These are phyloP conservation scores for Rubia peregrina DNA, from an alignment of 305 asterid species.

Conservation along the genomic window DNA sequence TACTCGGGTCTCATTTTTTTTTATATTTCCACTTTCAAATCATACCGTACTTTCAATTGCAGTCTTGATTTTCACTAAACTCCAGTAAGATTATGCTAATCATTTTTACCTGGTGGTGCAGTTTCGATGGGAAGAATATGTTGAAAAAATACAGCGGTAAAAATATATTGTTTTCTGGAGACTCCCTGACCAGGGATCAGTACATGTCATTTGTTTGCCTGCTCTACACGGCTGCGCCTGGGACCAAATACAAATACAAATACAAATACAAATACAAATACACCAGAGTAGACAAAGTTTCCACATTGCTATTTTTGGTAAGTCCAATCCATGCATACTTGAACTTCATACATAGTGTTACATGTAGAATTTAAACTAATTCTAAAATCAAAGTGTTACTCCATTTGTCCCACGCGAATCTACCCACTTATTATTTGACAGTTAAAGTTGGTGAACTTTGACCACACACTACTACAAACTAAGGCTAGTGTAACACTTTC, in stretches of 20 bases:
- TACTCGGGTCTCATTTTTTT: no score
- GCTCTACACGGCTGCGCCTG: conserved; percentile 14
- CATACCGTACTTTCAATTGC: no score
- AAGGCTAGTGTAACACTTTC: no score
- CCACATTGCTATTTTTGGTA: conserved; percentile 18
- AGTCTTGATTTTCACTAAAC: background rate
- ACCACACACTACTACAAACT: no score
- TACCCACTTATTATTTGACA: no score
- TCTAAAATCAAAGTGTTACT: no score
- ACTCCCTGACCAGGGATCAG: conserved; percentile 20
- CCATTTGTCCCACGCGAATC: no score
- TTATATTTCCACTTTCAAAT: no score
- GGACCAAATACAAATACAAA: no score
- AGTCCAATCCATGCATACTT: background rate
- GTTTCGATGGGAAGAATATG: conserved; percentile 18
- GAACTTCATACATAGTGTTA: no score
- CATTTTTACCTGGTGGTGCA: background rate
- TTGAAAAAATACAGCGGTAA: conserved; percentile 20
- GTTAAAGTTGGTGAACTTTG: no score
- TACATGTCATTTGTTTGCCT: conserved; percentile 19
- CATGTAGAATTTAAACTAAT: no score
- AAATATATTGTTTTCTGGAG: conserved; percentile 21
- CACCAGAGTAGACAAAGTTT: conserved; percentile 9
- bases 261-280: conserved; percentile 15
- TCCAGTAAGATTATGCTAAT: background rate